Base-by-base conservation (phyloP, 768 basidiomycete genomes). In the Tubosaeta sp. region DNA sequence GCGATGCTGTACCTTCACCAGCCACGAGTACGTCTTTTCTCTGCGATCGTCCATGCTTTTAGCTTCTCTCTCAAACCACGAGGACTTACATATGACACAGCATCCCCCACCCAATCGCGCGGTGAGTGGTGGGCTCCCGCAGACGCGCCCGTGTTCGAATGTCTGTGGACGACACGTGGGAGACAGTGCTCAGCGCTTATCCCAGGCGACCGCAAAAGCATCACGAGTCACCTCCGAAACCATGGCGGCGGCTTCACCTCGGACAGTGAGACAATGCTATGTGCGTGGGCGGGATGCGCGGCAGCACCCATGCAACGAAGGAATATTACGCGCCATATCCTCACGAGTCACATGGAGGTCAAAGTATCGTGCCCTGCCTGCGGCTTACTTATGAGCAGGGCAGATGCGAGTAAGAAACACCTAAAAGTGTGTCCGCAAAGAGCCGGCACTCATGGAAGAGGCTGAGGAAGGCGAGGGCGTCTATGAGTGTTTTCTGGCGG, bases 331-430 rank as follows among this genome's bases (percentile, higher is more conserved):
- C 51, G 65, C 1, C 65, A 66, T 25, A 61, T 66, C 12, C 40
- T 67, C 12, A 30, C 63, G 0, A 57, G 51, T 34, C 65, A 66
- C 13, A 16, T 66, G 6, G 66, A 42, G 50, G 44, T 66, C 42
- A 68, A 59, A 36, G 54, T 59, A 39, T 3, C 22, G 16, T 66
- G 65, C 35, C 9, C 35, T 0, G 7, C 0, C 18, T 66, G 65
- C 29, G 56, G 52, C 0, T 14, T 66, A 31, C 24, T 24, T 13
- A 42, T 66, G 16, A 56, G 61, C 36, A 53, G 65, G 39, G 48
- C 48, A 22, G 65, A 66, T 41, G 65, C 66, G 32, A 49, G 21
- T 13, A 65, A 27, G 29, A 66, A 67, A 39, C 65, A 66, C 18
- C 40, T 9, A 3, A 30, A 22, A 27, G 46, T 48, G 9, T 66